These are phyloP conservation scores for Solanum chacoense DNA, from an alignment of 305 asterid genomes.

Conservation along the genomic window DNA sequence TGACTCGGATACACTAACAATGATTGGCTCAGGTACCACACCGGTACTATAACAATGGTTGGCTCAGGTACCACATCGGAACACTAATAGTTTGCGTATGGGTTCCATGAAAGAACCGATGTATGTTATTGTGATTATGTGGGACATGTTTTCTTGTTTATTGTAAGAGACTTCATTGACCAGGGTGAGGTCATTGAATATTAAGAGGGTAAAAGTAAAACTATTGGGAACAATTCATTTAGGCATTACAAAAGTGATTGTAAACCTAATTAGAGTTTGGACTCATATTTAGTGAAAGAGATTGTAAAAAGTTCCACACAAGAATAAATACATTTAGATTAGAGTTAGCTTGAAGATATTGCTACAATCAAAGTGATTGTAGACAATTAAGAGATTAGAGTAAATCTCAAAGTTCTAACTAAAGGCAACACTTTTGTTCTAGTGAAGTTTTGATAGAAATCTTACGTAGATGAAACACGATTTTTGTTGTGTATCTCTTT, in stretches of 20 bases:
- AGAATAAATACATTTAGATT: background rate
- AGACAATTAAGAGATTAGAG: background rate
- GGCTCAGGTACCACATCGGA: accelerated
- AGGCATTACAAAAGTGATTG: background rate
- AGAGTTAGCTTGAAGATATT: background rate
- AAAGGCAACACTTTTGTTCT: background rate
- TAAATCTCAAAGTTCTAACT: background rate
- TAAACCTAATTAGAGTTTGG: background rate
- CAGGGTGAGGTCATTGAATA: background rate
- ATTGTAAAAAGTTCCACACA: background rate
- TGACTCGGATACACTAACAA: background rate
- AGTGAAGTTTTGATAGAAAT: background rate
- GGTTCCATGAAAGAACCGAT: background rate
- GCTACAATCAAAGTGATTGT: background rate
- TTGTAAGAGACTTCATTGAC: background rate
- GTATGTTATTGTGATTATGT: background rate
- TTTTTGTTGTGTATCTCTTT: background rate
- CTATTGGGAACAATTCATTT: background rate
- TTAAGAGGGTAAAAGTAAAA: background rate
- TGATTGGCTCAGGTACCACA: background rate
- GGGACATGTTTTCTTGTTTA: background rate
- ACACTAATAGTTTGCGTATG: background rate
- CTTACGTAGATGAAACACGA: background rate
- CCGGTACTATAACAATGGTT: background rate
- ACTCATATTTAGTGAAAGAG: background rate